A percentile compares a stretch with the other conserved stretches of the same genome.
Evolutionary conservation across 257 asterid species (phyloP).

Genomic region (Henckelia pumila): DNA sequence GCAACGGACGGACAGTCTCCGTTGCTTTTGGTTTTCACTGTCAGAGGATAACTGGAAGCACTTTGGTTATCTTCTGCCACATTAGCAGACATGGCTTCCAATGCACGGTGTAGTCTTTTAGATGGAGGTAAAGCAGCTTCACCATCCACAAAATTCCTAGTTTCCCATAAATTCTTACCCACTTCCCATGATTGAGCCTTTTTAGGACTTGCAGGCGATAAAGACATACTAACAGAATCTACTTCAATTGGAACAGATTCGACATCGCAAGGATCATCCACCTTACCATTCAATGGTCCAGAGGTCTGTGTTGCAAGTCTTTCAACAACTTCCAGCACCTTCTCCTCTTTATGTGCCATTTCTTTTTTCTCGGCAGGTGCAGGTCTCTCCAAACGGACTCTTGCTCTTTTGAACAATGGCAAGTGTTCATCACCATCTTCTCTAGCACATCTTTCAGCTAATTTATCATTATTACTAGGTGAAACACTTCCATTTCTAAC

Average conservation of each 20-base stretch:
- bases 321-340: constrained; percentile 34
- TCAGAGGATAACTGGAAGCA: constrained; percentile 30
- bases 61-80: constrained; percentile 64
- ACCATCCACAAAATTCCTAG: constrained; percentile 50
- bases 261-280: constrained; percentile 36
- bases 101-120: constrained; percentile 88
- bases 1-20: constrained; percentile 20
- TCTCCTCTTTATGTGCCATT: constrained; percentile 48
- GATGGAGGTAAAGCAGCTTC: constrained; percentile 98
- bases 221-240: constrained; percentile 32
- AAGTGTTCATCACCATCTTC: constrained; percentile 89
- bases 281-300: constrained; percentile 41
- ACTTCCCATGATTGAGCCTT: constrained; percentile 48
- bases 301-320: constrained; percentile 34
- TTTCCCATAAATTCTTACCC: constrained; percentile 34
- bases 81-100: constrained; percentile 98
- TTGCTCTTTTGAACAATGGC: constrained; percentile 88
- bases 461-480: constrained; percentile 44
- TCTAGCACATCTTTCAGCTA: constrained; percentile 38
- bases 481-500: constrained; percentile 37
- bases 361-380: constrained; percentile 44
- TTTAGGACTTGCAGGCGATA: constrained; percentile 34
- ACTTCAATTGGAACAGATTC: constrained; percentile 30
- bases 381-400: constrained; percentile 81
- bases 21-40: constrained; percentile 32